A percentile compares a stretch with the other conserved stretches of the same genome.
phyloP scores from a whole-genome alignment of 306 rosid genomes.

The Coriaria nepalensis region DNA sequence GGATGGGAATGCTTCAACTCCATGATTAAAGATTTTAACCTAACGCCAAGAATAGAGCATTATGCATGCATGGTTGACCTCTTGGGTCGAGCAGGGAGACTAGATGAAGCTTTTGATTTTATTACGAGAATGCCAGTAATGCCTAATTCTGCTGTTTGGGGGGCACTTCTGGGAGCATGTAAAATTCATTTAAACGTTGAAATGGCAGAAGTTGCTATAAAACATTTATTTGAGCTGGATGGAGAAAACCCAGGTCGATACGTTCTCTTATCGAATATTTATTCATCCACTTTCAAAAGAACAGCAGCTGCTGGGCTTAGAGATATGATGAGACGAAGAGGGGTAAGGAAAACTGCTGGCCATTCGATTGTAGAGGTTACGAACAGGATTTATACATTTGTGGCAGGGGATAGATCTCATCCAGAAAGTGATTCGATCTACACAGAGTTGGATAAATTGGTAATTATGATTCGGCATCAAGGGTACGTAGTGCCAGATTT shows the following conservation, averaged over 20 bases:
- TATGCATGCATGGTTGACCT: slow-evolving; percentile 39
- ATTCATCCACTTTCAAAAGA: slow-evolving; percentile 20
- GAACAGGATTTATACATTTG: slow-evolving; percentile 29
- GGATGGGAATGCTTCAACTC: slow-evolving; percentile 31
- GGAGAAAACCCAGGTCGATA: slow-evolving; percentile 23
- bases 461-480: slow-evolving; percentile 20
- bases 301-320: slow-evolving; percentile 24
- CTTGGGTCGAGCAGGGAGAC: slow-evolving; percentile 32
- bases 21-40: slow-evolving; percentile 25
- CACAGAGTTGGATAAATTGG: slow-evolving; percentile 22
- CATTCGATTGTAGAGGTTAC: slow-evolving; percentile 21
- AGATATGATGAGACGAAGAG: slow-evolving; percentile 22
- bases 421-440: slow-evolving; percentile 18
- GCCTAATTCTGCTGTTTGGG: slow-evolving; percentile 35
- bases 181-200: slow-evolving; percentile 27
- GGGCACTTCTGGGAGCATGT: slow-evolving; percentile 34
- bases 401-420: slow-evolving; percentile 27
- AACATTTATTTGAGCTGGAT: slow-evolving; percentile 24
- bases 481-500: slow-evolving; percentile 28
- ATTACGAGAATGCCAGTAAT: slow-evolving; percentile 28
- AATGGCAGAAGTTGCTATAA: slow-evolving; percentile 29
- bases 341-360: slow-evolving; percentile 32
- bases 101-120: slow-evolving; percentile 23
- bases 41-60: slow-evolving; percentile 24
- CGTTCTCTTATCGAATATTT: slow-evolving; percentile 33